Evolutionary conservation across 2,329 filamentous ascomycete genomes (phyloP), one percentile per base, ranked within the genome.

Genomic region (Trichoderma cornu-damae): DNA sequence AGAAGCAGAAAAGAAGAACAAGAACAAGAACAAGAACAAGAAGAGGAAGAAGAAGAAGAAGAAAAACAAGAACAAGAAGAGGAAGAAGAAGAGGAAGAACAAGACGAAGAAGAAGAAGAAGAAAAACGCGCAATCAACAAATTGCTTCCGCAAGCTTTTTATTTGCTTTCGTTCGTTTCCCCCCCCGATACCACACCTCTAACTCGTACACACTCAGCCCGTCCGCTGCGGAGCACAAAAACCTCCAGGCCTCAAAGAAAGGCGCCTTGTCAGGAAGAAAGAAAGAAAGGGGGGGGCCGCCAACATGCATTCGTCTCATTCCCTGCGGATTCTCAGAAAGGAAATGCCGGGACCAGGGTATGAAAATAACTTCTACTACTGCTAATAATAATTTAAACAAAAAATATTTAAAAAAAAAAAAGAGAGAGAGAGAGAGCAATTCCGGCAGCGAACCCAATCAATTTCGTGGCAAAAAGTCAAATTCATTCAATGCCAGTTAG

Each of bases 331-430:
- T 30, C 34, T 22, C 37, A 38, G 40, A 20, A 30, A 12, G 43
- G n/a, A 34, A 24, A 34, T n/a, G 28, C n/a, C 51, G 18, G 40
- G 51, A 40, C n/a, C 51, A 47, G 51, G 40, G 40, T 38, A 30
- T 38, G 30, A 40, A 51, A 37, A 54, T 40, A 47, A 30, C 20
- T 38, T 22, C 40, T 38, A 16, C n/a, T n/a, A n/a, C n/a, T n/a
- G n/a, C n/a, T n/a, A n/a, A n/a, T n/a, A n/a, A n/a, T n/a, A n/a
- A n/a, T n/a, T n/a, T n/a, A n/a, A n/a, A n/a, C n/a, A n/a, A n/a
- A n/a, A n/a, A n/a, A n/a, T n/a, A n/a, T n/a, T n/a, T n/a, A n/a
- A n/a, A n/a, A n/a, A n/a, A n/a, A n/a, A n/a, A n/a, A 47, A 37
- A 46, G 11, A 28, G 42, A 20, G 44, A 24, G 4, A 22, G 24